phyloP scores from a whole-genome alignment of 2,329 filamentous ascomycete genomes.

The Colletotrichum coccodes region DNA sequence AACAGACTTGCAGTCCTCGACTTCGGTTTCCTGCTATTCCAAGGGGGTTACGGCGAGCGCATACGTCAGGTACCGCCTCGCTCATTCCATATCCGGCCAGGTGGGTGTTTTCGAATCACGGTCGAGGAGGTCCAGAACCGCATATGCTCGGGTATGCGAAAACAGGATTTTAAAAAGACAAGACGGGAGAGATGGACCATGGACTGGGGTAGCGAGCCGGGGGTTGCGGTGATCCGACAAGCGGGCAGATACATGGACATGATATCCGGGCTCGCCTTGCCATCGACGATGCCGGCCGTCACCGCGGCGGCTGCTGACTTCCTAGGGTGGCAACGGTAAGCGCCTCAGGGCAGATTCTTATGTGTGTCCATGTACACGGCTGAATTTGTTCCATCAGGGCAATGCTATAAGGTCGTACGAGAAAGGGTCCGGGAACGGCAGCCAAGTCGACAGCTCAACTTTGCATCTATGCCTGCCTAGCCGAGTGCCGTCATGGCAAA shows the following conservation, averaged over 20 bases:
- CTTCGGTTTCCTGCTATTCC: not conserved
- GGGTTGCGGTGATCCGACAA: not conserved
- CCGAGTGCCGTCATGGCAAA: not conserved
- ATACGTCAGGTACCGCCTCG: constrained; percentile 5
- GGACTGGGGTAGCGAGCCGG: not conserved
- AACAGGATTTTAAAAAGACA: constrained; percentile 10
- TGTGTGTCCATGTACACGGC: not conserved
- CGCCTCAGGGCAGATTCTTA: not conserved
- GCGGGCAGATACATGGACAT: not conserved
- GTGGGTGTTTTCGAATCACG: not conserved
- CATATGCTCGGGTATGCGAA: not conserved
- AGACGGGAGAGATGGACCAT: not conserved
- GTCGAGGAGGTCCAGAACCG: not conserved
- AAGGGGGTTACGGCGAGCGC: not conserved
- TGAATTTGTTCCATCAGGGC: not conserved
- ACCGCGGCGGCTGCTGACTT: not conserved
- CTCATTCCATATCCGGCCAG: not conserved
- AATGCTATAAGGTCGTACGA: not conserved
- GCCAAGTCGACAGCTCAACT: not conserved
- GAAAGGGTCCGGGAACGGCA: not conserved
- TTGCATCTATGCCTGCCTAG: not conserved
- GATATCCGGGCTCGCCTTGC: not conserved
- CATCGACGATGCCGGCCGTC: not conserved
- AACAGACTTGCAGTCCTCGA: not conserved
- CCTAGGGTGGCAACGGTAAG: not conserved